Conservation (phyloP, 139 green algal genomes). For the Mesotaenium endlicherianum region DNA sequence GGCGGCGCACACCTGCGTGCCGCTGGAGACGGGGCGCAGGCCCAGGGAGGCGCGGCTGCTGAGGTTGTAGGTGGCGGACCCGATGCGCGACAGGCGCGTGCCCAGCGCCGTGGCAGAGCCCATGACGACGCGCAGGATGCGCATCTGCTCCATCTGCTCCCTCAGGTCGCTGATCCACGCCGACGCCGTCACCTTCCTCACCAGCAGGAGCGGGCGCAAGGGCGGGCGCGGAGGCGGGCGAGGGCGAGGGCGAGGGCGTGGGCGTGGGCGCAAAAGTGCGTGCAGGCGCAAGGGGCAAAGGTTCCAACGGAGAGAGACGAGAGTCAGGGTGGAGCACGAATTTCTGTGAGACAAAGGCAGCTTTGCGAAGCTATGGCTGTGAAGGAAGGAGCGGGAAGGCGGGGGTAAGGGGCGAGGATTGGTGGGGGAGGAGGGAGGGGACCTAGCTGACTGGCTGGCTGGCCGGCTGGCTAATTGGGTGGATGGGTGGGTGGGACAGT, state of each 20-base stretch:
- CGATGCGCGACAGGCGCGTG: conserved; percentile 11
- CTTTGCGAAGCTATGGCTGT: no score
- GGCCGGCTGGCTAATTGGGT: no score
- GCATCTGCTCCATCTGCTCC: conserved; percentile 40
- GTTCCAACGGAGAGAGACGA: no score
- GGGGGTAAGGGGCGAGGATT: no score
- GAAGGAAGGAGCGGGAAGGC: no score
- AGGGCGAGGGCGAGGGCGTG: neutral
- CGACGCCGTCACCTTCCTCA: conserved; percentile 31
- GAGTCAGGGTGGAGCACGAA: no score
- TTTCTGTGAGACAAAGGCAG: no score
- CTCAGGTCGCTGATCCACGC: conserved; percentile 37
- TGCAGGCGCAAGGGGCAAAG: no score
- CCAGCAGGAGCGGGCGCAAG: neutral
- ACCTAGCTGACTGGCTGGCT: no score
- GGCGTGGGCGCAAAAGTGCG: neutral
- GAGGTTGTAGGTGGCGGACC: neutral
- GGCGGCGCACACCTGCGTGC: conserved; percentile 1
- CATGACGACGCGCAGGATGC: conserved; percentile 36
- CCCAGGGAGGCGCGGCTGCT: neutral
- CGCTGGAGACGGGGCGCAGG: conserved; percentile 2
- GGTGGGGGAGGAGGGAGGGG: no score
- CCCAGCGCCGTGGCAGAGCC: conserved; percentile 11
- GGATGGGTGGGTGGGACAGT: no score
- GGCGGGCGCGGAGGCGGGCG: neutral